Evolutionary conservation across 139 green algal species (phyloP).

Genomic region (Astrephomene gubernaculifera): DNA sequence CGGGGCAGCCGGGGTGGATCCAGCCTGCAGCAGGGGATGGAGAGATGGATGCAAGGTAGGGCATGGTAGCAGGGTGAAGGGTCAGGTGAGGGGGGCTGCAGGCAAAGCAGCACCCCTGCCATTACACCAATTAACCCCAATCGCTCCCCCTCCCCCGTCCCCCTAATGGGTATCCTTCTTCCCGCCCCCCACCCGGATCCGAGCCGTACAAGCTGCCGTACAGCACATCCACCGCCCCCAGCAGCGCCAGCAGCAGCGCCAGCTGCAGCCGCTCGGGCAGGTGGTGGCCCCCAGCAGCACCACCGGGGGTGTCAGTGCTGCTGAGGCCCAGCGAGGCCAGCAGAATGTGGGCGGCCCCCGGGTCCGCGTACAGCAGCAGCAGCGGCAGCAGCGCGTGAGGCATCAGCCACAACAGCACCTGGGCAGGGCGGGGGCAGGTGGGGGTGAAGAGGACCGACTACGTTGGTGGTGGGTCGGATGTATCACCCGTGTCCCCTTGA

Average conservation of each 20-base stretch:
- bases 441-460: no score
- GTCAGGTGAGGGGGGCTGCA: no score
- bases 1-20: neutral
- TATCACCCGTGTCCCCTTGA: no score
- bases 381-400: neutral
- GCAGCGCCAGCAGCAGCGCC: neutral
- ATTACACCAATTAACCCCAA: no score
- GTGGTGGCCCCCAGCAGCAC: neutral
- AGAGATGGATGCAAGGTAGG: neutral
- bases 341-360: neutral
- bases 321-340: neutral
- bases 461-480: no score
- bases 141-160: no score
- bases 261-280: neutral
- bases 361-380: neutral
- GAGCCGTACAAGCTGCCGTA: conserved; percentile 5
- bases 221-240: neutral
- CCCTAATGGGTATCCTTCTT: no score
- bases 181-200: conserved; percentile 23
- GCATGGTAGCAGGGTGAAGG: no score
- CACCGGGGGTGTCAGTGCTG: neutral
- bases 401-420: neutral
- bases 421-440: neutral
- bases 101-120: no score
- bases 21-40: conserved; percentile 2